Base-by-base conservation (phyloP, 331 rosid genomes). In the Arachis monticola region DNA sequence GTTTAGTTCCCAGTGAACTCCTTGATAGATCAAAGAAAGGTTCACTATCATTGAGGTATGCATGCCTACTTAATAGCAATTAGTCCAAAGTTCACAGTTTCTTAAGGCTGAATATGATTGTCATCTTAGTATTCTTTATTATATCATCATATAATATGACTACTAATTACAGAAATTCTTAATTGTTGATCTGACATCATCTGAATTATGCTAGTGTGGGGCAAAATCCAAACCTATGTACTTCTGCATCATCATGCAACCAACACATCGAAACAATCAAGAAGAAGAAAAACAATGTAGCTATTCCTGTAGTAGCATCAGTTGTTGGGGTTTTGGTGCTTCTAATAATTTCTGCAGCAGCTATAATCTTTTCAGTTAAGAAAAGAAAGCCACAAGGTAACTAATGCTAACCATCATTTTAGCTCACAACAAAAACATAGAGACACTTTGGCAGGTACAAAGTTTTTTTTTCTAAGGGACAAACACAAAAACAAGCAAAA, bases 1-100 rank as follows among this genome's bases (percentile, higher is more conserved):
- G 92, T 13, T 35, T 71, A 6, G 61, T 87, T 62, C 90, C 97
- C 0, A 30, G 6, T 12, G 73, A 65, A 69, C 87, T 91, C 5
- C 12, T 85, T 66, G 71, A 83, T n/a, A 82, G 71, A 80, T 75
- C 83, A 30, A 77, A 73, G 8, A 17, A 70, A 13, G 88, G 86
- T 64, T 67, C 52, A 60, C 66, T 88, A 64, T 64, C 85, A 64
- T 69, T 91, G 74, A 83, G 27, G 59, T 53, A 53, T 53, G 59
- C 22, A 7, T n/a, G 10, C 6, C 1, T n/a, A 53, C 2, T n/a
- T 53, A 59, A 66, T 3, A 55, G 32, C 51, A 10, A 35, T 40
- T 7, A 60, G 7, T 14, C 48, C 35, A 11, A 1, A 55, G 27
- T 70, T 27, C 5, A 59, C 4, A 38, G 41, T 38, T 38, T 38